phyloP scores from a whole-genome alignment of 345 rosid genomes.

The Fremontodendron californicum region DNA sequence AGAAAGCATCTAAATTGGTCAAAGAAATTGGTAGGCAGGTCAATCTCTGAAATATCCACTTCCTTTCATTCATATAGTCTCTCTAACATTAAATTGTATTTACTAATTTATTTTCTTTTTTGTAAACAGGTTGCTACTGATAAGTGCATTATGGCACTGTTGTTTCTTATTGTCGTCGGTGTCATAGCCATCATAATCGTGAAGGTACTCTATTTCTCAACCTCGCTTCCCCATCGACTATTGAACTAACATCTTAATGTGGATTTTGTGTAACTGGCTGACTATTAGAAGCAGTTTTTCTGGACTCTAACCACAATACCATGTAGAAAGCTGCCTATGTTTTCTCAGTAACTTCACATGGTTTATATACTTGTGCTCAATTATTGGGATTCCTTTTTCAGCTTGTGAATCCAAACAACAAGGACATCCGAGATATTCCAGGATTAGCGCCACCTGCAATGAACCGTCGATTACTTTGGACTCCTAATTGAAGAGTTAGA shows the following conservation, averaged over 20 bases:
- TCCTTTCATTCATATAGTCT: conserved; percentile 8
- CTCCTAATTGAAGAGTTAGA: conserved; percentile 23
- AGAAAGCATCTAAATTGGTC: conserved; percentile 89
- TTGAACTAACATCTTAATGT: neutral
- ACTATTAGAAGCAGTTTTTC: neutral
- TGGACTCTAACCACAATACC: neutral
- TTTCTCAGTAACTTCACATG: neutral
- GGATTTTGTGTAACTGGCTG: neutral
- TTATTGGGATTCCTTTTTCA: conserved; percentile 21
- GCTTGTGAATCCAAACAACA: conserved; percentile 88
- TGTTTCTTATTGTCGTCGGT: conserved; percentile 76
- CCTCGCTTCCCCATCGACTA: neutral
- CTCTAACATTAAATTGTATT: conserved; percentile 4
- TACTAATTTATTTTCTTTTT: conserved; percentile 18
- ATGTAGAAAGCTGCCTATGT: neutral
- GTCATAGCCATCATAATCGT: conserved; percentile 83
- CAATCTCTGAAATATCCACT: conserved; percentile 35
- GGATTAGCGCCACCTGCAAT: conserved; percentile 92
- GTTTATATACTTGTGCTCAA: neutral
- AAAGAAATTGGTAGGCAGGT: conserved; percentile 99
- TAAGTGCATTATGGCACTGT: conserved; percentile 79
- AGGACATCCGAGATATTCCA: conserved; percentile 80
- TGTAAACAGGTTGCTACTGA: conserved; percentile 83
- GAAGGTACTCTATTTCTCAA: conserved; percentile 45
- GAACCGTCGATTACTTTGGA: conserved; percentile 72